Percentiles rank a stretch among this genome's conserved stretches.
Evolutionary conservation across 148 eudicot genomes (phyloP).

Genomic region (Rhododendron kiyosumense): DNA sequence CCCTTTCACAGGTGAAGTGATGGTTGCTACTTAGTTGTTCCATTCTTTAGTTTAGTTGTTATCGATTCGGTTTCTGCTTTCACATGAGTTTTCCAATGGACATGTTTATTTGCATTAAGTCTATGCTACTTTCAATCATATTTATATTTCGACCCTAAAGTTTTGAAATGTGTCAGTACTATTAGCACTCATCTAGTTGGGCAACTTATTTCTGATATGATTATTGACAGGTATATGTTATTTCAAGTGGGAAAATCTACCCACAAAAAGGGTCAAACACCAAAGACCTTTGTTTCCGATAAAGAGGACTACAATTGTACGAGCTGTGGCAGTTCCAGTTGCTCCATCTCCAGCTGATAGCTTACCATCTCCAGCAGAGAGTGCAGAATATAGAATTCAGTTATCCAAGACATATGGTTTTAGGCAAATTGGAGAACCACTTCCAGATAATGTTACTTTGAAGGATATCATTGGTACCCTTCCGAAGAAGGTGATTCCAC

Average conservation of each 20-base stretch:
- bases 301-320: slow-evolving; percentile 30
- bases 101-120: background rate
- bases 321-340: slow-evolving; percentile 58
- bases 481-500: slow-evolving; percentile 58
- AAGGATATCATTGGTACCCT: slow-evolving; percentile 64
- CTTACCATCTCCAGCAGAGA: slow-evolving; percentile 41
- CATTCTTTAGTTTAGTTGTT: background rate
- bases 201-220: slow-evolving; percentile 4
- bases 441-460: slow-evolving; percentile 74
- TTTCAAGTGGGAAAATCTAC: slow-evolving; percentile 31
- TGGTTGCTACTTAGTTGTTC: background rate
- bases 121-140: background rate
- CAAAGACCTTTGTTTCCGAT: slow-evolving; percentile 20
- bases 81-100: background rate
- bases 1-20: background rate
- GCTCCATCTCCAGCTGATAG: slow-evolving; percentile 49
- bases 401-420: slow-evolving; percentile 74
- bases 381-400: slow-evolving; percentile 50
- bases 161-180: background rate
- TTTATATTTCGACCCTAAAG: background rate
- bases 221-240: slow-evolving; percentile 24
- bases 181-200: background rate
- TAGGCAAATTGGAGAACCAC: slow-evolving; percentile 79
- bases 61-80: background rate
- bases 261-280: slow-evolving; percentile 18